Conservation (phyloP, 306 rosid species). For the Cucumis hystrix region DNA sequence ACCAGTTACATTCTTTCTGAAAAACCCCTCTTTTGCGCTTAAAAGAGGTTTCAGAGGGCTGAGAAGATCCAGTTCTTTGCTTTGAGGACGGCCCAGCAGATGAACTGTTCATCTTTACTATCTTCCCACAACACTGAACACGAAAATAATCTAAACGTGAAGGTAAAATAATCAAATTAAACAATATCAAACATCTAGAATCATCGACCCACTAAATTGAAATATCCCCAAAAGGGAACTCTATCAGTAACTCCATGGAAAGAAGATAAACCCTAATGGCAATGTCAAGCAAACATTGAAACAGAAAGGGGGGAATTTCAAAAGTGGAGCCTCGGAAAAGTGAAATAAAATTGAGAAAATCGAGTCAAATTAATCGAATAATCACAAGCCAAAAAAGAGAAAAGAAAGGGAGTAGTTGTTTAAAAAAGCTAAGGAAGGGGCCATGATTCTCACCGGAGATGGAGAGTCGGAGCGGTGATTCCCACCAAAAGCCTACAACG, state of each 20-base stretch:
- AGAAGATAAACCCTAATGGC: neutral
- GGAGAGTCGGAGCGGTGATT: neutral
- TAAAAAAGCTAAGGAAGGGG: too few relatives aligned
- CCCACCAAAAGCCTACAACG: too few relatives aligned
- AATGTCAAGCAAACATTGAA: neutral
- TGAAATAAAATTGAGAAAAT: neutral
- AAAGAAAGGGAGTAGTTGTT: neutral
- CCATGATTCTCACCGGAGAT: neutral
- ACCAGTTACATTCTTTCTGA: slow-evolving; percentile 58
- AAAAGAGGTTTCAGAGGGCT: slow-evolving; percentile 63
- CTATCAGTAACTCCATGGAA: neutral
- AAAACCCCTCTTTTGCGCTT: slow-evolving; percentile 86
- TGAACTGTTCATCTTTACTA: slow-evolving; percentile 41
- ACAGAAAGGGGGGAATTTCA: neutral
- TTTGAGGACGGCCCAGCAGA: slow-evolving; percentile 51
- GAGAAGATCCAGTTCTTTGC: slow-evolving; percentile 52
- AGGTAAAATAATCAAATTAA: neutral
- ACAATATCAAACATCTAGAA: neutral
- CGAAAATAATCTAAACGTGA: neutral
- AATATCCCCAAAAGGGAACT: neutral
- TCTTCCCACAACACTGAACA: neutral
- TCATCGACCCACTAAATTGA: neutral
- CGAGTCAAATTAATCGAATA: neutral
- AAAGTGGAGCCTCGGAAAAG: neutral
- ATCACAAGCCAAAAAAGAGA: neutral